phyloP scores from a whole-genome alignment of 2,329 filamentous ascomycete genomes.

The Bipolaris zeicola region DNA sequence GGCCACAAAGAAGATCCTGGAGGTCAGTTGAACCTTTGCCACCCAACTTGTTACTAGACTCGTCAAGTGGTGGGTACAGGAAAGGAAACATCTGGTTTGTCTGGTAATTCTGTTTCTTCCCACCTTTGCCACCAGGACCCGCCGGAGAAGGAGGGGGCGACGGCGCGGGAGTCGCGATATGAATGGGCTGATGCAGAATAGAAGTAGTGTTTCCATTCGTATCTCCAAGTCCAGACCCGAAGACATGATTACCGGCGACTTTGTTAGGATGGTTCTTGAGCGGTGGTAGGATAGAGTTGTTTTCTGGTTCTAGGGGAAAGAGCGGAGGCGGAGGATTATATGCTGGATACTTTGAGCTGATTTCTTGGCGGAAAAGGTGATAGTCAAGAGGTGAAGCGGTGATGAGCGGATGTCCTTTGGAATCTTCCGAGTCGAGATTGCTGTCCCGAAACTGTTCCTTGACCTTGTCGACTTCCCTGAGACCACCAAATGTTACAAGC shows the following conservation, averaged over 20 bases:
- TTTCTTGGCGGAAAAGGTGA: constrained; percentile 93
- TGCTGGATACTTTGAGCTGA: constrained; percentile 95
- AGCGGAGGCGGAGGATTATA: constrained; percentile 87
- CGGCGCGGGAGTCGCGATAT: constrained; percentile 97
- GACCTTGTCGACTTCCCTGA: constrained; percentile 70
- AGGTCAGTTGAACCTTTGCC: constrained; percentile 84
- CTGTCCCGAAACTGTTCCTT: constrained; percentile 73
- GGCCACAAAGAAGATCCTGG: constrained; percentile 78
- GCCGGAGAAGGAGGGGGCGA: constrained; percentile 93
- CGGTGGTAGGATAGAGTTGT: constrained; percentile 87
- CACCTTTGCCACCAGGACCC: constrained; percentile 81
- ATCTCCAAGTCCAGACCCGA: constrained; percentile 57
- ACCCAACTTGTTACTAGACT: constrained; percentile 84
- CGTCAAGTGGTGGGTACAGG: constrained; percentile 91
- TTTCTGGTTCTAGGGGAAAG: constrained; percentile 86
- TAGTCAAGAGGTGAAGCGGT: constrained; percentile 95
- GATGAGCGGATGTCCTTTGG: constrained; percentile 75
- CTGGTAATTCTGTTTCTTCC: constrained; percentile 99
- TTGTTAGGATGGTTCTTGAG: constrained; percentile 73
- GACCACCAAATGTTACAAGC: constrained; percentile 82
- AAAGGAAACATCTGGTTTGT: constrained; percentile 99
- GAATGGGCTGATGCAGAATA: constrained; percentile 93
- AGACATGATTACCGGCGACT: constrained; percentile 56
- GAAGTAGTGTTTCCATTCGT: constrained; percentile 61
- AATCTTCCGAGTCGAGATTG: constrained; percentile 59